phyloP scores from a whole-genome alignment of 768 basidiomycete genomes.

The Mycena maculata region DNA sequence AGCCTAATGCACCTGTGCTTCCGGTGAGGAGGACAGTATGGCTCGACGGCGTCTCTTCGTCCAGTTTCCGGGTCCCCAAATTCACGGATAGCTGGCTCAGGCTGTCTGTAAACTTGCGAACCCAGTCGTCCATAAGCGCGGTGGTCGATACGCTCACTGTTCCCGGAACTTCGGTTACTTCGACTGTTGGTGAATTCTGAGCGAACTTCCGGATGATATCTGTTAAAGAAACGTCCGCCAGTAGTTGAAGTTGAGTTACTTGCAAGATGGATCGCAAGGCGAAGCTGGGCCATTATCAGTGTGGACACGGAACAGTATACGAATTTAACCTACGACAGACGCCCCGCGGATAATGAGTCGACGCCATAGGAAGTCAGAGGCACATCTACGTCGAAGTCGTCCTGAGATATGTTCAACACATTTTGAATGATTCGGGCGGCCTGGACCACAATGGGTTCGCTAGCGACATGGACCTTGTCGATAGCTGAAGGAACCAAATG shows the following conservation, averaged over 20 bases:
- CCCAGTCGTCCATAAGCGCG: conserved; percentile 6
- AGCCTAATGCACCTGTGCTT: conserved; percentile 48
- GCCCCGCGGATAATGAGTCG: conserved; percentile 16
- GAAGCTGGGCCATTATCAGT: neutral
- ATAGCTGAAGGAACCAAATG: conserved; percentile 1
- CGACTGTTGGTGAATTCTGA: neutral
- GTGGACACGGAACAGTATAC: neutral
- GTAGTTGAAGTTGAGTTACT: conserved; percentile 14
- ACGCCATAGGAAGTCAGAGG: conserved; percentile 55
- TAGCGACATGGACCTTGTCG: neutral
- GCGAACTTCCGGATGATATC: conserved; percentile 6
- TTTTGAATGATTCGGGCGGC: conserved; percentile 37
- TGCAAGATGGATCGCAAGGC: conserved; percentile 4
- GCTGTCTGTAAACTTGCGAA: neutral
- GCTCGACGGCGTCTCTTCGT: neutral
- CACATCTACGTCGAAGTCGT: conserved; percentile 50
- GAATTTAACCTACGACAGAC: conserved; percentile 10
- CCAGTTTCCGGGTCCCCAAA: too few relatives aligned
- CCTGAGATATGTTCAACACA: conserved; percentile 38
- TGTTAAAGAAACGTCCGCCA: conserved; percentile 3
- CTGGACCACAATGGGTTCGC: conserved; percentile 24
- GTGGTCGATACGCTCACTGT: neutral
- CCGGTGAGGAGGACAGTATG: conserved; percentile 45
- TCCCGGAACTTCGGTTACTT: neutral
- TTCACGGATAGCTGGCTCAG: too few relatives aligned